Evolutionary conservation across 768 basidiomycete genomes (phyloP).

Genomic region (Crepidotus variabilis): DNA sequence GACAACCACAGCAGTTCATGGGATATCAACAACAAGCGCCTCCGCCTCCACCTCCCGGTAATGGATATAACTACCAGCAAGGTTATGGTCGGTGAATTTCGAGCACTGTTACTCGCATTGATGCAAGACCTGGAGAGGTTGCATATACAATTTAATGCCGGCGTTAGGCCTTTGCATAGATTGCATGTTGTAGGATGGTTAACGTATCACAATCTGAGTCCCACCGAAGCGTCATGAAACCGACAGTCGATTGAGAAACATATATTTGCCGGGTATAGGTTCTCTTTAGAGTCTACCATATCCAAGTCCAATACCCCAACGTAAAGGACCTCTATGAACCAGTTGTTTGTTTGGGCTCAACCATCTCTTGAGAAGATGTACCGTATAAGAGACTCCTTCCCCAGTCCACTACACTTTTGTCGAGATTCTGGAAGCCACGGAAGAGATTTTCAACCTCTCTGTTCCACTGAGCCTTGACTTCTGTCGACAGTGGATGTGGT

Average conservation of each 20-base stretch:
- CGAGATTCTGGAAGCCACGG: constrained; percentile 40
- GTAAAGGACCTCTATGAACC: background rate
- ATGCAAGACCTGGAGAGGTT: no score
- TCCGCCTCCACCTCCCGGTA: constrained; percentile 14
- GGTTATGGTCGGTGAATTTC: constrained; percentile 18
- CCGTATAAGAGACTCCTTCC: constrained; percentile 44
- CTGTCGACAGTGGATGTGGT: constrained; percentile 39
- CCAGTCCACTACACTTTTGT: constrained; percentile 43
- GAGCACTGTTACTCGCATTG: no score
- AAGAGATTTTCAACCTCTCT: constrained; percentile 46
- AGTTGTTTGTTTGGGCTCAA: background rate
- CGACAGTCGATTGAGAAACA: no score
- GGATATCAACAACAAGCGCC: constrained; percentile 16
- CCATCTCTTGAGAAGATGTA: constrained; percentile 8
- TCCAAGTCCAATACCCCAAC: background rate
- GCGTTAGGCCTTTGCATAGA: no score
- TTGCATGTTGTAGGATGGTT: no score
- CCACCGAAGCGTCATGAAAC: no score
- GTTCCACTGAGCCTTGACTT: constrained; percentile 59
- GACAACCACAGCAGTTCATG: constrained; percentile 16
- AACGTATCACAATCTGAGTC: no score
- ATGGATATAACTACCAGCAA: constrained; percentile 20
- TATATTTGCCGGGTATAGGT: no score
- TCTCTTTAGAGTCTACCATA: background rate
- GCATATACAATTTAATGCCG: no score